Base-by-base conservation (phyloP, 164 flowering plant species). In the Stephania yunnanensis region DNA sequence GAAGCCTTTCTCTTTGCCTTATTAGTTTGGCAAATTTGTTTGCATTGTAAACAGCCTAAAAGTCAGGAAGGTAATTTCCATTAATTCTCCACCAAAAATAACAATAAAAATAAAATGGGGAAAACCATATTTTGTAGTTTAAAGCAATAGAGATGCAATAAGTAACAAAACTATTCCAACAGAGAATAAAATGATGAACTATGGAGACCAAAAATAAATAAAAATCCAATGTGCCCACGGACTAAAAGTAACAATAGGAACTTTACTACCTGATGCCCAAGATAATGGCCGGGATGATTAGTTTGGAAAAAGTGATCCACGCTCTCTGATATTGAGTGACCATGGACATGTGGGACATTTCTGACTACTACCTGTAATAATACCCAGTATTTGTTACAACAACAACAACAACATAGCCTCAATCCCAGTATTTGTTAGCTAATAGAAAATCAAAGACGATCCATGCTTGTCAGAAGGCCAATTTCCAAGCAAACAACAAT, bases 31-130 rank as follows among this genome's bases (percentile, higher is more conserved):
- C 91, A 79, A 85, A 90, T 81, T 92, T 92, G 82, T 93, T 95
- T 77, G 96, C 98, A 89, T 95, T 81, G 76, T 95, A 95, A 25
- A 93, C 94, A 53, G 88, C 93, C 99, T 95, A 88, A 70, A 78
- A 44, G 46, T 61, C 13, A 46, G 74, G 64, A 50, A 71, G 69
- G 72, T 10, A 30, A 9, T 70, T 71, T 46, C 36, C 63, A 71
- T 11, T 6, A 36, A 68, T 64, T 12, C 5, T 46, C 12, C 11
- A n/a, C 5, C 19, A 12, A 55, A 66, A 25, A 68, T n/a, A 25
- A 5, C 25, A 73, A 20, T 44, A 53, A 73, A 31, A 30, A 30
- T 61, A 19, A 6, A 78, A 15, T 7, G 64, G 42, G 42, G 42
- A 36, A 36, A 36, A 36, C 42, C 42, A 36, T 36, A 36, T 36